Base-by-base conservation (phyloP, 495 filamentous ascomycete genomes). In the Penicillium goetzii region DNA sequence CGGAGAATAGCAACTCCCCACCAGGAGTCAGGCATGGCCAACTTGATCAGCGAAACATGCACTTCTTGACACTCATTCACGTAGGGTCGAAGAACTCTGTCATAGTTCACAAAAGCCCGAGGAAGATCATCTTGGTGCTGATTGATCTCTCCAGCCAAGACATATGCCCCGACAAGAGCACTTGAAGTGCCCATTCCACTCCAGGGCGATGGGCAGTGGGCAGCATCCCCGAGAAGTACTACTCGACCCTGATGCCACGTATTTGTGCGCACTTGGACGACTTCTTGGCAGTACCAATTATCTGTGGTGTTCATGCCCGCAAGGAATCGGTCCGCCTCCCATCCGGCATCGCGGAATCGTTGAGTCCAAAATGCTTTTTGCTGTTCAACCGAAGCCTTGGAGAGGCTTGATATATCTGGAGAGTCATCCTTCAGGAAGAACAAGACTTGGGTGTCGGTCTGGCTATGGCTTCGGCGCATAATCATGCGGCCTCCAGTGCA, bases 171-270 rank as follows among this genome's bases (percentile, higher is more conserved):
- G 1, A 82, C 74, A 0, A 86, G 66, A 23, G 75, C 66, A 2
- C 63, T 60, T 0, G 80, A 78, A 0, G 82, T 84, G 0, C 84
- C 84, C 78, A 84, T 80, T 3, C 81, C 84, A 26, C 73, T 83
- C 17, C 77, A 73, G 0, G 79, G 75, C 19, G 78, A 76, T 7
- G 83, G 76, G 61, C 82, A 84, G 56, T 84, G 77, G 5, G 74
- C 86, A 2, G 86, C 81, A 68, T 88, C 86, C 1, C 84, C 86
- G 12, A 88, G 43, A 11, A 87, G 74, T 1, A 81, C 80, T 1
- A 85, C 77, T 3, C 83, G 73, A 6, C 81, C 83, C 6, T 74
- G 74, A 14, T 69, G 77, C 80, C 80, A 87, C 6, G 67, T 67
- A 21, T 79, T 60, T 25, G 78, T 64, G 38, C 76, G 75, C 9